A percentile compares a stretch with the other conserved stretches of the same genome.
Conservation (phyloP, 495 filamentous ascomycete species). For the Achaetomiella virescens region DNA sequence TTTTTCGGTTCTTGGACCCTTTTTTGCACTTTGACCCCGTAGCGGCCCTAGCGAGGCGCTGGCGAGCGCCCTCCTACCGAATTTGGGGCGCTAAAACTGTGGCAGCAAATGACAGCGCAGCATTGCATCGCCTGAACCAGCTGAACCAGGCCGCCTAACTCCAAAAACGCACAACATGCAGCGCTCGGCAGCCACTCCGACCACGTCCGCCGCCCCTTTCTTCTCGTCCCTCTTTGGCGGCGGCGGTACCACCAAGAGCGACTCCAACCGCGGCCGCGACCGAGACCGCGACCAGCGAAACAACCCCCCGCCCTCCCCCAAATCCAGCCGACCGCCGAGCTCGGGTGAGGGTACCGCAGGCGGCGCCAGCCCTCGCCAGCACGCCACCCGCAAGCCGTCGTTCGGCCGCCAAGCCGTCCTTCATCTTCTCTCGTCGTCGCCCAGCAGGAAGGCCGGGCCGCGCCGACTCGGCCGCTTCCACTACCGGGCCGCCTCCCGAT, state of each 20-base stretch:
- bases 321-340: conserved; percentile 34
- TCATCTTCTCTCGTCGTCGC: conserved; percentile 37
- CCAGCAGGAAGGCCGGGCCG: conserved; percentile 27
- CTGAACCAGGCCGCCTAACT: conserved; percentile 6
- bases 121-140: conserved; percentile 6
- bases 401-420: conserved; percentile 38
- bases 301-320: conserved; percentile 6
- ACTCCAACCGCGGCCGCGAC: conserved; percentile 16
- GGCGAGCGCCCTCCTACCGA: conserved; percentile 9
- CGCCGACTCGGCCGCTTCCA: conserved; percentile 28
- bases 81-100: conserved; percentile 12
- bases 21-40: too few relatives aligned
- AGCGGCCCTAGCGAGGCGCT: background rate
- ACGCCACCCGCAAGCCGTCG: conserved; percentile 38
- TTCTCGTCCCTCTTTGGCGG: conserved; percentile 38
- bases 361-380: conserved; percentile 20
- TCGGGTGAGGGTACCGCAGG: conserved; percentile 27
- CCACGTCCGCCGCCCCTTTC: conserved; percentile 37
- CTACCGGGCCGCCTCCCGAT: conserved; percentile 17
- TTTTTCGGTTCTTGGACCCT: too few relatives aligned
- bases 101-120: conserved; percentile 18
- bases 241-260: conserved; percentile 11
- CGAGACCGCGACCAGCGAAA: conserved; percentile 1
- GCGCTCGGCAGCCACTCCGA: conserved; percentile 33
- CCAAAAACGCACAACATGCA: conserved; percentile 32